Conservation (phyloP, 352 stramenopile genomes). For the Plasmopara halstedii region DNA sequence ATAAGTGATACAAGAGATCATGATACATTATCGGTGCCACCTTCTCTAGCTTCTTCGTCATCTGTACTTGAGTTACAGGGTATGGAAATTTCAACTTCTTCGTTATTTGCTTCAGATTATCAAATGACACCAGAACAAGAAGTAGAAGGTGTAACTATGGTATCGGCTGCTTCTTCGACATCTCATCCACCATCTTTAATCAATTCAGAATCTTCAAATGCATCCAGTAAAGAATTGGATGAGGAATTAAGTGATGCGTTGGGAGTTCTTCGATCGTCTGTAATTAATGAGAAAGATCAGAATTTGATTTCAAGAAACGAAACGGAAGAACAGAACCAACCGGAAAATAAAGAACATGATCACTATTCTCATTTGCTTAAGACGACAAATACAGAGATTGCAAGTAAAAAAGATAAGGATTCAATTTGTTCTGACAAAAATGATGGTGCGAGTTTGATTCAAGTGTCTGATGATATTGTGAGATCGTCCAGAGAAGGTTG, state of each 20-base stretch:
- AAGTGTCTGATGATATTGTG: background rate
- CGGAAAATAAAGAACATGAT: background rate
- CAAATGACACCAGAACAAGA: slow-evolving; percentile 9
- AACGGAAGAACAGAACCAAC: background rate
- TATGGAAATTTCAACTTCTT: background rate
- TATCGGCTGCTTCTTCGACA: slow-evolving; percentile 24
- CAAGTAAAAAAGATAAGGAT: background rate
- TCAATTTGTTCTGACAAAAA: background rate
- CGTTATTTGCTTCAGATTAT: slow-evolving; percentile 1
- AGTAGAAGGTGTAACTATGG: slow-evolving; percentile 3
- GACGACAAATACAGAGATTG: slow-evolving; percentile 13
- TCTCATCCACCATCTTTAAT: slow-evolving; percentile 3
- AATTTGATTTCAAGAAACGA: background rate
- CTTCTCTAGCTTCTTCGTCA: slow-evolving; percentile 3
- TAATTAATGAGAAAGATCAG: background rate
- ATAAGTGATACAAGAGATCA: slow-evolving; percentile 1
- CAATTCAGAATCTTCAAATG: slow-evolving; percentile 6
- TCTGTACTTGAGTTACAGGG: slow-evolving; percentile 5
- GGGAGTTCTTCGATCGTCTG: slow-evolving; percentile 20
- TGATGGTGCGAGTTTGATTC: background rate
- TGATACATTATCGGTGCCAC: background rate
- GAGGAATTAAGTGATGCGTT: slow-evolving; percentile 55
- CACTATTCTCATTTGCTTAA: background rate
- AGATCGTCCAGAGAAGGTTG: slow-evolving; percentile 3
- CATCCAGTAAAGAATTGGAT: slow-evolving; percentile 24